Evolutionary conservation across 192 early-diverging fungal genomes (phyloP), one percentile per base, ranked within the genome.

Genomic region (Mortierella claussenii): DNA sequence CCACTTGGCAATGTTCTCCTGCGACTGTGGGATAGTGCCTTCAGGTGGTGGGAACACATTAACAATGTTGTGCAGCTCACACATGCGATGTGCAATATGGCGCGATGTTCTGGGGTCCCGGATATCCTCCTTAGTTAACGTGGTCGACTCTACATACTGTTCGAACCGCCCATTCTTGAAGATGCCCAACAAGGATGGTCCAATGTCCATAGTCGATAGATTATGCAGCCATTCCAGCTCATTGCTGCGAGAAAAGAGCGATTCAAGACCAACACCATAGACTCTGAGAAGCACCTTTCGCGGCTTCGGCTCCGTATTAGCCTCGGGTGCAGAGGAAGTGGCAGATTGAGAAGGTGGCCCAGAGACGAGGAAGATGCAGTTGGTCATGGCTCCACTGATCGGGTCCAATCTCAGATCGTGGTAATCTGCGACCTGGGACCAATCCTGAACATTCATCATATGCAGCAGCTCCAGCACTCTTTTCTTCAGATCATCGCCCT

Each of bases 131-230:
- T 83, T 85, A 0, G 80, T 89, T 49, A 97, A 81, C 0, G 93
- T 95, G 0, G 76, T 82, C 24, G 90, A 91, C 42, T 92, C 88
- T 1, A 97, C 80, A 49, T 87, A 95, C 69, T 97, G 86, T 61
- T 97, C 95, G 62, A 97, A 81, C 9, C 95, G 82, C 31, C 95
- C 95, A 70, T 97, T 97, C 17, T 80, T 84, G 78, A 95, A 97
- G 18, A 90, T 88, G 1, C 86, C 91, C 11, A 92, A 79, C 34
- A 97, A 61, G 2, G 73, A 80, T 7, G 95, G 92, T 2, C 93
- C 95, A n/a, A 94, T 85, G 0, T 90, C 88, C 50, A 89, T 69
- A 1, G 80, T 71, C 3, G 90, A 90, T 23, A 97, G 71, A 46
- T 90, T 86, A 49, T 78, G 60, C 26, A 95, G 80, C 90, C 92